Base-by-base conservation (phyloP, 352 stramenopile species). In the Phytophthora pseudosyringae region DNA sequence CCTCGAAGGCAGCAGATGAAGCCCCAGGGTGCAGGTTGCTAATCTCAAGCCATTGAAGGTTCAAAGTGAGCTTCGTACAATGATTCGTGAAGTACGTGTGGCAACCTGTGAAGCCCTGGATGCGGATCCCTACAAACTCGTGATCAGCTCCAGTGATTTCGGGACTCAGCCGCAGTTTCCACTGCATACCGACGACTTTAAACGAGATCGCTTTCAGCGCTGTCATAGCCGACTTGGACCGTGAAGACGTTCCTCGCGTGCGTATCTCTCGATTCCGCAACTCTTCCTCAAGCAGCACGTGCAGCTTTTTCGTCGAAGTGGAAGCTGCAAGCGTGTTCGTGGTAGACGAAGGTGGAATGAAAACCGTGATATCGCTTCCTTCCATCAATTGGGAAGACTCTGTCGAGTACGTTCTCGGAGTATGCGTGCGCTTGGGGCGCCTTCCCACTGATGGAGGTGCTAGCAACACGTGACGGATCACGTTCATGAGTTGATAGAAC, bases 401-500 rank as follows among this genome's bases (percentile, higher is more conserved):
- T 5, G 38, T 52, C 4, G 43, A 58, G 8, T 59, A 46, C 38
- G 51, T 36, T 50, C 35, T 63, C 26, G 54, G 53, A 12, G 48
- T 64, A 57, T 62, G 65, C 49, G 57, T 57, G 39, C 65, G 67
- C 31, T 67, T 80, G 4, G 67, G 48, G 53, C 81, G 73, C 25
- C 60, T 64, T 2, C 69, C 51, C 5, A 81, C 52, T 1, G 69
- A 82, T 10, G 87, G 87, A 6, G 87, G 85, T 6, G 87, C 85
- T 3, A 95, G 60, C 7, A 94, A 55, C 1, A 95, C 87, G 53
- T 93, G 81, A 6, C 82, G 71, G 40, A 90, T 69, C 3, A 94
- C 85, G 33, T 90, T 88, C 35, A 95, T 67, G 16, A 92, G 75
- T 58, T 95, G 87, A 52, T 90, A 94, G 49, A 95, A 95, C 52